Evolutionary conservation across 495 filamentous ascomycete species (phyloP).

Genomic region (Daldinia childiae): DNA sequence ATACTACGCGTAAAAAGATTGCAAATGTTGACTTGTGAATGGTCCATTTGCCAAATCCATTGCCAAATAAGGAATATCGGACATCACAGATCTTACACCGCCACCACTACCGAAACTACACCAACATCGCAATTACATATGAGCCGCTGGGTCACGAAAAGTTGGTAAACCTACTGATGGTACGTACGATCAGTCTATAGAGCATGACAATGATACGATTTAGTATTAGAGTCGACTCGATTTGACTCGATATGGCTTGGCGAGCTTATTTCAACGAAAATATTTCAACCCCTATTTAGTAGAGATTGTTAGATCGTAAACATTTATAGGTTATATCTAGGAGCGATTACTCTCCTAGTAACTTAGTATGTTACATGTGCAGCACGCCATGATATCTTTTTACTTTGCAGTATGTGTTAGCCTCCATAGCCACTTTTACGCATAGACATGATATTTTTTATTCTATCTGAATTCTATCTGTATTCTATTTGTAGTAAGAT

Average conservation of each 20-base stretch:
- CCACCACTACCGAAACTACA: slow-evolving; percentile 28
- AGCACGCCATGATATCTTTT: too few relatives aligned
- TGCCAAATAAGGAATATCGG: slow-evolving; percentile 14
- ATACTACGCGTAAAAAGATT: not conserved
- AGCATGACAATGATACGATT: slow-evolving; percentile 42
- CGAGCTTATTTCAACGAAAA: slow-evolving; percentile 15
- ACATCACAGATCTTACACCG: slow-evolving; percentile 31
- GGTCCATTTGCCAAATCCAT: not conserved
- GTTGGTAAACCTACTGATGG: slow-evolving; percentile 5
- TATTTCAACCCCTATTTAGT: slow-evolving; percentile 12
- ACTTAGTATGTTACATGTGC: too few relatives aligned
- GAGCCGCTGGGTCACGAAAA: not conserved
- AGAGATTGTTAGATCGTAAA: not conserved
- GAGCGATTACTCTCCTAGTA: too few relatives aligned
- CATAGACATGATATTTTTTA: too few relatives aligned
- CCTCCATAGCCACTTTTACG: too few relatives aligned
- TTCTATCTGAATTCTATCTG: too few relatives aligned
- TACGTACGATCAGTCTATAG: slow-evolving; percentile 27
- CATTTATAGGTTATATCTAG: not conserved
- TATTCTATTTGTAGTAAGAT: too few relatives aligned
- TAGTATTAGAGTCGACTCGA: slow-evolving; percentile 30
- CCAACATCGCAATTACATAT: slow-evolving; percentile 25
- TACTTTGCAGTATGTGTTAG: too few relatives aligned
- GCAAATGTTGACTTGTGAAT: not conserved
- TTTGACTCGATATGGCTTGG: slow-evolving; percentile 27